A percentile compares a stretch with the other conserved stretches of the same genome.
Evolutionary conservation across 371 early-diverging fungal genomes (phyloP).

Genomic region (Mortierella sp.): DNA sequence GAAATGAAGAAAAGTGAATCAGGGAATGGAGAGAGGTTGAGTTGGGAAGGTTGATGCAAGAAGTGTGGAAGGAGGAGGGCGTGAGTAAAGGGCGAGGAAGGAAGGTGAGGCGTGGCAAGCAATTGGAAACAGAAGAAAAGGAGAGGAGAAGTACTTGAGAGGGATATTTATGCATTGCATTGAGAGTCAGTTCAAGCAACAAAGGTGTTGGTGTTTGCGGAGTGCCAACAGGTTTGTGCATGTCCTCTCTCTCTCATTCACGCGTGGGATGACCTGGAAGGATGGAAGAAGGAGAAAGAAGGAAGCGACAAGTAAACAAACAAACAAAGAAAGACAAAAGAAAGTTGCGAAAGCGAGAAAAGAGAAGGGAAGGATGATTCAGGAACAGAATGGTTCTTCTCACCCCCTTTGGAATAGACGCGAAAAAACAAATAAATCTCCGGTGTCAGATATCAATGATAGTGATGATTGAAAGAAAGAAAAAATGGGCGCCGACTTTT

Average conservation of each 20-base stretch:
- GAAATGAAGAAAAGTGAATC: neutral
- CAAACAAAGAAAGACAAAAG: neutral
- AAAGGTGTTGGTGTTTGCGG: neutral
- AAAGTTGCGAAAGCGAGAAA: neutral
- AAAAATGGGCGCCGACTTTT: neutral
- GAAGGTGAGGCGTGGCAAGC: constrained; percentile 8
- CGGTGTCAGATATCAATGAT: neutral
- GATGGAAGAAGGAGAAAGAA: constrained; percentile 14
- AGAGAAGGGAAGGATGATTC: neutral
- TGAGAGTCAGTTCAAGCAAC: neutral
- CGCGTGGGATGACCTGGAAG: neutral
- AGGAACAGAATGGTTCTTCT: neutral
- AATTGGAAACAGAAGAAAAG: constrained; percentile 10
- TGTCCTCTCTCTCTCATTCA: neutral
- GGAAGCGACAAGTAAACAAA: constrained; percentile 21
- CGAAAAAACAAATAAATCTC: neutral
- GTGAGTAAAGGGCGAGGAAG: neutral
- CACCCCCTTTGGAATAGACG: neutral
- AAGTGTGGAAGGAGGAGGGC: neutral
- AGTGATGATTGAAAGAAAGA: neutral
- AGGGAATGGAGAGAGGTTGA: neutral
- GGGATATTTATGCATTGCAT: constrained; percentile 11
- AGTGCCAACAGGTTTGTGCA: neutral
- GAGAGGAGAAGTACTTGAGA: constrained; percentile 14
- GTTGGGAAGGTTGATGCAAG: neutral